These are phyloP conservation scores for Penicillium taxi DNA, from an alignment of 495 filamentous ascomycete genomes.

Conservation along the genomic window DNA sequence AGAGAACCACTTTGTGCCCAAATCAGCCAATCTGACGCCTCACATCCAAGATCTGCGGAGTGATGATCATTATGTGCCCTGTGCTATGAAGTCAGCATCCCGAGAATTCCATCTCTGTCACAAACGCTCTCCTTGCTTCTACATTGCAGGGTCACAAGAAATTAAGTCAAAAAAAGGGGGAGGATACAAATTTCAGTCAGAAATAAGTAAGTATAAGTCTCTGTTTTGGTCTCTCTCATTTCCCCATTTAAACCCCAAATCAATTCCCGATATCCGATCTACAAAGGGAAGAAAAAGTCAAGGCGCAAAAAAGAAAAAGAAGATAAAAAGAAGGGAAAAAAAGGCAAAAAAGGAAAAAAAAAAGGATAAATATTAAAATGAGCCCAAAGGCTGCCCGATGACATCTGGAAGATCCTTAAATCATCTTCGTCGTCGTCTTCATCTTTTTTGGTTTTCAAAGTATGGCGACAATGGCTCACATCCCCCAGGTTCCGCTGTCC, in stretches of 20 bases:
- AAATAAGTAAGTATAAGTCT: conserved; percentile 10
- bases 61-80: conserved; percentile 20
- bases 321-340: neutral
- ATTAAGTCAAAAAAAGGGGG: conserved; percentile 3
- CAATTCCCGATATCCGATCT: too few species aligned
- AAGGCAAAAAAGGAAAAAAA: neutral
- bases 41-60: conserved; percentile 14
- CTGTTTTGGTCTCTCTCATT: conserved; percentile 4
- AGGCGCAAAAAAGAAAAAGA: neutral
- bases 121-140: conserved; percentile 18
- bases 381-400: too few species aligned
- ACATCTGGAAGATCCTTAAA: too few species aligned
- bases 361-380: neutral
- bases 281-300: too few species aligned
- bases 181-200: too few species aligned
- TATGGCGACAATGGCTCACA: conserved; percentile 30
- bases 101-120: conserved; percentile 16
- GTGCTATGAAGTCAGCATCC: conserved; percentile 25
- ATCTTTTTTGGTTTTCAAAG: neutral
- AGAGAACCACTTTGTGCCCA: too few species aligned
- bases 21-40: conserved; percentile 12
- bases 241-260: too few species aligned
- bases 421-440: too few species aligned
- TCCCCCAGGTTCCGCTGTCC: conserved; percentile 22
- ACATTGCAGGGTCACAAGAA: conserved; percentile 12